Base-by-base conservation (phyloP, 495 filamentous ascomycete species). In the Astrothelium macrocarpum region DNA sequence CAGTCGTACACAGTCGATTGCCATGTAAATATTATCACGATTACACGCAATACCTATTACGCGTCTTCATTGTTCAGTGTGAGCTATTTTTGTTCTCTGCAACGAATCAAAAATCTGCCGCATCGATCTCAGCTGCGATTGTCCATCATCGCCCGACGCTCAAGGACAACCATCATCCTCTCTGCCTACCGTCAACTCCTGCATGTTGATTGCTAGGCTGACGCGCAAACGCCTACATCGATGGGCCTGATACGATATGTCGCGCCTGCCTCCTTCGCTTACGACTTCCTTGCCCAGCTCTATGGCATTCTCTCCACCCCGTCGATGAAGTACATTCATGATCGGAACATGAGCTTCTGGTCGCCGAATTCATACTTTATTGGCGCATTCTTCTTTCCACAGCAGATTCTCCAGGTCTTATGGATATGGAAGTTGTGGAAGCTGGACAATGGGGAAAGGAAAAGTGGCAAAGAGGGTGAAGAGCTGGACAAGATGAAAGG, bases 311-410 rank as follows among this genome's bases (percentile, higher is more conserved):
- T 78, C 28, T 73, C 71, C 23, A 69, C 53, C 5, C 79, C 78
- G 16, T 80, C 76, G 62, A 80, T 80, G 78, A 74, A 77, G 61
- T 72, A 78, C 39, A 67, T 80, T 20, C 76, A 80, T 63, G 71
- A 80, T 60, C 64, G 68, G 26, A 80, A 81, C 68, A 64, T 79
- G 26, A 78, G 77, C 1, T 79, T 79, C 65, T 80, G 75, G 67
- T 74, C 68, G 7, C 78, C 79, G 18, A 74, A 79, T 61, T 75
- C 78, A 11, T 77, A 63, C 59, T 80, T 79, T 71, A 81, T 81
- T 53, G 79, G 60, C 11, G 78, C 63, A 46, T 80, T 81, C 69
- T 81, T 81, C 70, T 75, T 76, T 65, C 75, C 76, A 2, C 78
- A 81, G 68, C 78, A 81, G 65, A 58, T 80, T 11, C 73, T 81